Conservation (phyloP, 768 basidiomycete species). For the Tricholoma matsutake region DNA sequence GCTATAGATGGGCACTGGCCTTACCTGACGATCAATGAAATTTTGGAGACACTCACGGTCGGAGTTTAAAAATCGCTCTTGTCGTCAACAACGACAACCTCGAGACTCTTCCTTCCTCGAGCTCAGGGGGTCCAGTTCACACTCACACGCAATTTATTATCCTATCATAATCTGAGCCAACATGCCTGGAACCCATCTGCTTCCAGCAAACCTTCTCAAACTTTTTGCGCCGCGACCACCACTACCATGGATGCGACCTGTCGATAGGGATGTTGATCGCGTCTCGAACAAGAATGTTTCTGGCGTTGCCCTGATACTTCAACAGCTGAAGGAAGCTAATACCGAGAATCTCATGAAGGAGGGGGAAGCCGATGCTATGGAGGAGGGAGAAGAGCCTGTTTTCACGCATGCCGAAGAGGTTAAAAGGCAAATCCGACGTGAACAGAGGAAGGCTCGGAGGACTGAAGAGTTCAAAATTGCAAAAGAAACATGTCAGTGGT, state of each 20-base stretch:
- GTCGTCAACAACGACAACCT: conserved; percentile 5
- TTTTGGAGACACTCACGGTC: conserved; percentile 1
- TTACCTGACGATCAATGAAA: conserved; percentile 1
- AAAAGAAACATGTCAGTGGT: conserved; percentile 77
- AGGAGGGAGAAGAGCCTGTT: conserved; percentile 80
- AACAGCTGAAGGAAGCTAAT: conserved; percentile 71
- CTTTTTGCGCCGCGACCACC: conserved; percentile 94
- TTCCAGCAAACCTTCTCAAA: conserved; percentile 95
- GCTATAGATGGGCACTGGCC: neutral
- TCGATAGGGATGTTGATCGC: conserved; percentile 79
- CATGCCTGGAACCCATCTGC: conserved; percentile 78
- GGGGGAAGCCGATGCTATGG: conserved; percentile 64
- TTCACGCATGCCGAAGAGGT: conserved; percentile 83
- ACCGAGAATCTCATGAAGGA: conserved; percentile 63
- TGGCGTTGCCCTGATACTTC: conserved; percentile 77
- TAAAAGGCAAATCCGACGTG: conserved; percentile 72
- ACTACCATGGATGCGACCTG: conserved; percentile 80
- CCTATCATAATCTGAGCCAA: neutral
- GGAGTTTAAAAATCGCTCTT: conserved; percentile 20
- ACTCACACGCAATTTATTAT: neutral
- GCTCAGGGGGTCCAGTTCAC: neutral
- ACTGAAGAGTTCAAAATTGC: conserved; percentile 75
- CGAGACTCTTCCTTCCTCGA: neutral
- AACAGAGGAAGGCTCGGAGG: conserved; percentile 75
- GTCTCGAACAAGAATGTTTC: conserved; percentile 63